These are phyloP conservation scores for Boletus sensibilis DNA, from an alignment of 768 basidiomycete genomes.

Conservation along the genomic window DNA sequence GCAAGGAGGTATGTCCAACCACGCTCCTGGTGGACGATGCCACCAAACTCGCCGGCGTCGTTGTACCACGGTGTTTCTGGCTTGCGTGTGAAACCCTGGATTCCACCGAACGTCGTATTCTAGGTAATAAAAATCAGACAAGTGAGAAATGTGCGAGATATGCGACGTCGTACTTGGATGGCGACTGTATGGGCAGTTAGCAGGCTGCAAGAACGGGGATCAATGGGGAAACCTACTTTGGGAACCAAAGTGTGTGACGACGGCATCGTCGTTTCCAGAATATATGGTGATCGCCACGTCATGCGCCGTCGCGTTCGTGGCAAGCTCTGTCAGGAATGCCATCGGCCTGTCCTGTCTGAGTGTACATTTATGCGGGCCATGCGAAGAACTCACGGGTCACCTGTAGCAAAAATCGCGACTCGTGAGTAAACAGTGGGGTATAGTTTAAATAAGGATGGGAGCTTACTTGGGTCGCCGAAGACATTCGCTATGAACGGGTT, in stretches of 20 bases:
- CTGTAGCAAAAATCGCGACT: slow-evolving; percentile 11
- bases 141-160: neutral
- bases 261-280: slow-evolving; percentile 69
- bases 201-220: neutral
- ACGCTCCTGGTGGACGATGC: slow-evolving; percentile 72
- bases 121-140: slow-evolving; percentile 23
- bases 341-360: slow-evolving; percentile 46
- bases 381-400: slow-evolving; percentile 32
- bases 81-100: slow-evolving; percentile 67
- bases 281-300: slow-evolving; percentile 51
- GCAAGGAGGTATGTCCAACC: slow-evolving; percentile 20
- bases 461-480: slow-evolving; percentile 34
- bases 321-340: slow-evolving; percentile 60
- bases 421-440: neutral
- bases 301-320: slow-evolving; percentile 54
- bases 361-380: neutral
- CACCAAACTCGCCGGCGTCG: slow-evolving; percentile 54
- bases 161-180: slow-evolving; percentile 45
- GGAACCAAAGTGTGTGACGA: slow-evolving; percentile 59
- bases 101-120: slow-evolving; percentile 82
- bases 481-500: slow-evolving; percentile 3
- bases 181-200: slow-evolving; percentile 38
- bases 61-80: slow-evolving; percentile 68
- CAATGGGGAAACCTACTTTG: slow-evolving; percentile 48
- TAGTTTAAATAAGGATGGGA: neutral